Conservation (phyloP, 1,284 basidiomycete genomes). For the Moesziomyces sp. region DNA sequence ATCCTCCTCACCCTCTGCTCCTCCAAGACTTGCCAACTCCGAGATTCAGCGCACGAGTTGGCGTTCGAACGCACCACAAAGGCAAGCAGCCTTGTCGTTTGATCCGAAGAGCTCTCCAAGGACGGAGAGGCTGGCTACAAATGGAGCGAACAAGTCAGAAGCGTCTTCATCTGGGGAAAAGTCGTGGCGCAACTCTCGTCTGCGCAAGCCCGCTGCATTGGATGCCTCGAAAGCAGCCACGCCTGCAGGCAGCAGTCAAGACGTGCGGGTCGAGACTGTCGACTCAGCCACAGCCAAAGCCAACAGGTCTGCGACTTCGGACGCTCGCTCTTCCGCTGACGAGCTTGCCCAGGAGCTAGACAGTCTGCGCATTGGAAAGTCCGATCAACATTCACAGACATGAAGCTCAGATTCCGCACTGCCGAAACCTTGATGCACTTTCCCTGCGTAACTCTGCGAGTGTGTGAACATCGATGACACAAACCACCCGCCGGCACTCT, state of each 20-base stretch:
- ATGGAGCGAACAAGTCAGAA: not conserved
- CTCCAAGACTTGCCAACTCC: too few species aligned
- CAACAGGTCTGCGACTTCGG: not conserved
- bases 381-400: not conserved
- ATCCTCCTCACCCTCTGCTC: too few species aligned
- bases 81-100: constrained; percentile 3
- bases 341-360: constrained; percentile 18
- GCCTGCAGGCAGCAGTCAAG: not conserved
- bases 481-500: too few species aligned
- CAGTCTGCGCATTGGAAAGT: constrained; percentile 12
- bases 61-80: constrained; percentile 6
- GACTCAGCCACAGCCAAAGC: not conserved
- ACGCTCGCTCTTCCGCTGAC: constrained; percentile 5
- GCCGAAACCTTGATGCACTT: not conserved
- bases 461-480: too few species aligned
- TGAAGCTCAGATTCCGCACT: not conserved
- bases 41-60: constrained; percentile 5
- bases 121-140: not conserved
- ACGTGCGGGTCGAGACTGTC: not conserved
- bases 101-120: not conserved
- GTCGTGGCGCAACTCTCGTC: constrained; percentile 30
- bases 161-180: not conserved
- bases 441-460: too few species aligned
- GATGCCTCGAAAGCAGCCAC: not conserved
- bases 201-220: constrained; percentile 16